Conservation (phyloP, 2,329 filamentous ascomycete species). For the Plenodomus tracheiphilus region DNA sequence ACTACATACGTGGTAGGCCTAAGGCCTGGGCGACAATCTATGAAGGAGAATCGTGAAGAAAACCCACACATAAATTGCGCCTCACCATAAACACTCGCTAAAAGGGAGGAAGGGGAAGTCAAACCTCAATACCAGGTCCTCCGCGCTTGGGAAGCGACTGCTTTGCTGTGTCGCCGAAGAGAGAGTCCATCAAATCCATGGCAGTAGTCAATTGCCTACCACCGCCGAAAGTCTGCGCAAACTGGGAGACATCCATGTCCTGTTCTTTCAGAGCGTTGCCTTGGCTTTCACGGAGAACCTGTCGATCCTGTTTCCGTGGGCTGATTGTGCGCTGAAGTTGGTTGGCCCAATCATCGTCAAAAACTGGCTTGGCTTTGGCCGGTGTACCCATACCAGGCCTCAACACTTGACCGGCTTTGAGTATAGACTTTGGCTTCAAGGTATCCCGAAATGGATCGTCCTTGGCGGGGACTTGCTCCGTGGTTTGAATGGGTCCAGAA, state of each 20-base stretch:
- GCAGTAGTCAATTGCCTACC: slow-evolving; percentile 75
- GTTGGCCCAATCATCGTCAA: slow-evolving; percentile 87
- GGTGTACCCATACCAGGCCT: slow-evolving; percentile 53
- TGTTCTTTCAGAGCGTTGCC: slow-evolving; percentile 59
- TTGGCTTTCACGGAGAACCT: slow-evolving; percentile 69
- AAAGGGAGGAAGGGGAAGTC: slow-evolving; percentile 57
- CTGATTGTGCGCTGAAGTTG: slow-evolving; percentile 93
- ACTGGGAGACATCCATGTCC: slow-evolving; percentile 40
- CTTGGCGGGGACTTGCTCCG: slow-evolving; percentile 64
- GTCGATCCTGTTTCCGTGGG: slow-evolving; percentile 87
- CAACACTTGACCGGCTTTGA: slow-evolving; percentile 47
- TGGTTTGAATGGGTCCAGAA: slow-evolving; percentile 72
- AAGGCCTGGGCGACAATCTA: slow-evolving; percentile 36
- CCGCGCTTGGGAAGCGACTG: slow-evolving; percentile 56
- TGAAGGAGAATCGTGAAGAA: slow-evolving; percentile 36
- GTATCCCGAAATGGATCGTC: slow-evolving; percentile 38
- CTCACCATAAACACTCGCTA: slow-evolving; percentile 28
- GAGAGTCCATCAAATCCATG: slow-evolving; percentile 94
- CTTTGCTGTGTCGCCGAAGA: slow-evolving; percentile 71
- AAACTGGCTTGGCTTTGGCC: slow-evolving; percentile 55
- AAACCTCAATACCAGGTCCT: slow-evolving; percentile 82
- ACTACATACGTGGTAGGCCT: slow-evolving; percentile 48
- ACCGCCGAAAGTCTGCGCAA: slow-evolving; percentile 29
- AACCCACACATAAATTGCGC: slow-evolving; percentile 49
- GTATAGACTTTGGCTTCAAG: slow-evolving; percentile 52